These are phyloP conservation scores for Melaleuca quinquenervia DNA, from an alignment of 345 rosid genomes.

Conservation along the genomic window DNA sequence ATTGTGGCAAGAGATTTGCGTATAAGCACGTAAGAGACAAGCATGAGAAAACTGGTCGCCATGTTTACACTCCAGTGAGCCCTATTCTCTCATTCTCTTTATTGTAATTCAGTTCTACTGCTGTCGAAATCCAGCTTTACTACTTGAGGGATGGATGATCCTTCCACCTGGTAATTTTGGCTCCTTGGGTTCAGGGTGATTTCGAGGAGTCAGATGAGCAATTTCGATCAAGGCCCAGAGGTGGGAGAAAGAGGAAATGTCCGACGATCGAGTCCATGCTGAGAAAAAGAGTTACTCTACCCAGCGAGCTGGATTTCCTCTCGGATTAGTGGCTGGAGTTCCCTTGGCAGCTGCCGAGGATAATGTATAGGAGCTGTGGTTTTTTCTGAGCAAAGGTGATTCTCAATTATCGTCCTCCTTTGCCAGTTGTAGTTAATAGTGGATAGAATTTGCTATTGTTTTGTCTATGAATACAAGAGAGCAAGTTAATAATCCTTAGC, in stretches of 20 bases:
- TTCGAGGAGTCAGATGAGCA: conserved; percentile 54
- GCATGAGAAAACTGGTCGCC: conserved; percentile 58
- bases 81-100: neutral
- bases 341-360: neutral
- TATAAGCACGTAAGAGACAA: conserved; percentile 81
- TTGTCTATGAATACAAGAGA: conserved; percentile 22
- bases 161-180: neutral
- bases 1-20: conserved; percentile 68
- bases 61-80: conserved; percentile 40
- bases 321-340: neutral
- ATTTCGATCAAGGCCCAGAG: conserved; percentile 64
- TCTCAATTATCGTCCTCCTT: no score
- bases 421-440: no score
- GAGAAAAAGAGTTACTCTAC: conserved; percentile 52
- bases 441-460: neutral
- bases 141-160: neutral
- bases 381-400: neutral
- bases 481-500: neutral
- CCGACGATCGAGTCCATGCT: conserved; percentile 44
- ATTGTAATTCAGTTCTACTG: neutral
- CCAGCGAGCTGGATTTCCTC: neutral
- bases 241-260: conserved; percentile 60
- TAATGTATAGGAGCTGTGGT: neutral
- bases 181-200: conserved; percentile 49
- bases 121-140: neutral